A percentile compares a stretch with the other conserved stretches of the same genome.
phyloP scores from a whole-genome alignment of 1,284 basidiomycete genomes.

The Cryptococcus hybrid region DNA sequence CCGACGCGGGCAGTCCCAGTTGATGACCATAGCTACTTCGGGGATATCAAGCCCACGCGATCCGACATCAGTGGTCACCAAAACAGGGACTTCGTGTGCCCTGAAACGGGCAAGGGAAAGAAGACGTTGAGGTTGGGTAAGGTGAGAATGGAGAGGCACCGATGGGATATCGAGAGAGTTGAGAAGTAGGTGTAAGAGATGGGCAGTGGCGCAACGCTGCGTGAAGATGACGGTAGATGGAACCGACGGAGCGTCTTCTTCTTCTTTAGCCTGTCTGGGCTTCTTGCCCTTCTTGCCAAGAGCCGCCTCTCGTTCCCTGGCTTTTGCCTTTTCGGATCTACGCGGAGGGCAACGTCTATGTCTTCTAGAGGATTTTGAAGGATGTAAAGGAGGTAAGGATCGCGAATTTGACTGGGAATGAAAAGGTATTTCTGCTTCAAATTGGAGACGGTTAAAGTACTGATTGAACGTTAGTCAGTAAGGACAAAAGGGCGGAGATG shows the following conservation, averaged over 20 bases:
- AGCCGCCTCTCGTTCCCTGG: background rate
- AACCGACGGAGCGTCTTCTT: slow-evolving; percentile 56
- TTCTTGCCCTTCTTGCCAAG: slow-evolving; percentile 20
- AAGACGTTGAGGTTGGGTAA: slow-evolving; percentile 82
- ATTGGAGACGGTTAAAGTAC: slow-evolving; percentile 79
- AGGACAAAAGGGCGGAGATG: background rate
- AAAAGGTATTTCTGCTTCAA: slow-evolving; percentile 89
- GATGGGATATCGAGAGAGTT: slow-evolving; percentile 77
- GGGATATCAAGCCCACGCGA: slow-evolving; percentile 92
- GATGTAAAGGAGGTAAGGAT: slow-evolving; percentile 87
- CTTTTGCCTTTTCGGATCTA: slow-evolving; percentile 32
- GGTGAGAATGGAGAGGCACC: slow-evolving; percentile 86
- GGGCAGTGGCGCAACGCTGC: slow-evolving; percentile 79
- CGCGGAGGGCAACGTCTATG: slow-evolving; percentile 51
- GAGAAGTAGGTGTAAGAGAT: slow-evolving; percentile 79
- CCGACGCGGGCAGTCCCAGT: slow-evolving; percentile 84
- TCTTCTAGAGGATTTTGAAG: slow-evolving; percentile 83
- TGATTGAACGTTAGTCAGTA: slow-evolving; percentile 39
- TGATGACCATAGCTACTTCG: slow-evolving; percentile 90
- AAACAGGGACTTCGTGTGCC: slow-evolving; percentile 79
- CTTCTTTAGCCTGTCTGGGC: slow-evolving; percentile 29
- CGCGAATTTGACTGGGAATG: slow-evolving; percentile 91
- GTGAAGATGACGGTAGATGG: slow-evolving; percentile 97
- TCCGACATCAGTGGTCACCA: slow-evolving; percentile 94
- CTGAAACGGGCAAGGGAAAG: slow-evolving; percentile 84